Conservation (phyloP, 108 stramenopile genomes). For the Skeletonema tropicum region DNA sequence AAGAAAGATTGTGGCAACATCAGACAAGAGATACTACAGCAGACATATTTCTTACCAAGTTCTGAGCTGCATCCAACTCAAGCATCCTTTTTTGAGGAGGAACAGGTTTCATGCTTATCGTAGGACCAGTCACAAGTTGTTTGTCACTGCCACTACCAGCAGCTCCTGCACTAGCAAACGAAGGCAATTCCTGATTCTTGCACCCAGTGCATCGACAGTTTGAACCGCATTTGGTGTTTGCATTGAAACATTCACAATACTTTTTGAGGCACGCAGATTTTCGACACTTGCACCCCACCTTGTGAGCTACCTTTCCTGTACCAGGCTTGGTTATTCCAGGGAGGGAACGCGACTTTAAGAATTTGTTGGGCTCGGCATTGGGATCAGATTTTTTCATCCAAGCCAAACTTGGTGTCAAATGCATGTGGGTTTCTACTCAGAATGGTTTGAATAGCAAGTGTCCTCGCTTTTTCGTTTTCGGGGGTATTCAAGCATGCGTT, state of each 20-base stretch:
- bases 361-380: constrained; percentile 6
- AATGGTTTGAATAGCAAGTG: constrained; percentile 81
- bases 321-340: constrained; percentile 8
- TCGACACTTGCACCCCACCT: constrained; percentile 92
- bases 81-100: constrained; percentile 25
- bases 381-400: constrained; percentile 31
- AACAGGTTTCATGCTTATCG: background rate
- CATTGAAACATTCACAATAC: constrained; percentile 93
- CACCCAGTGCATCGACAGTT: constrained; percentile 95
- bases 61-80: constrained; percentile 82
- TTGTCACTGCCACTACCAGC: background rate
- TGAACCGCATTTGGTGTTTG: constrained; percentile 77
- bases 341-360: constrained; percentile 24
- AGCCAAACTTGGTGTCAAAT: constrained; percentile 88
- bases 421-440: constrained; percentile 86
- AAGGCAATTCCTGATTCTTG: constrained; percentile 64
- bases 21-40: background rate
- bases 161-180: constrained; percentile 5
- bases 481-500: constrained; percentile 73
- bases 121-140: background rate
- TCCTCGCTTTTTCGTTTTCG: constrained; percentile 59
- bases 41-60: constrained; percentile 50
- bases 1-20: background rate
- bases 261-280: constrained; percentile 93
- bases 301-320: constrained; percentile 36